Conservation (phyloP, 2,329 filamentous ascomycete species). For the Hypoxylon sp. region DNA sequence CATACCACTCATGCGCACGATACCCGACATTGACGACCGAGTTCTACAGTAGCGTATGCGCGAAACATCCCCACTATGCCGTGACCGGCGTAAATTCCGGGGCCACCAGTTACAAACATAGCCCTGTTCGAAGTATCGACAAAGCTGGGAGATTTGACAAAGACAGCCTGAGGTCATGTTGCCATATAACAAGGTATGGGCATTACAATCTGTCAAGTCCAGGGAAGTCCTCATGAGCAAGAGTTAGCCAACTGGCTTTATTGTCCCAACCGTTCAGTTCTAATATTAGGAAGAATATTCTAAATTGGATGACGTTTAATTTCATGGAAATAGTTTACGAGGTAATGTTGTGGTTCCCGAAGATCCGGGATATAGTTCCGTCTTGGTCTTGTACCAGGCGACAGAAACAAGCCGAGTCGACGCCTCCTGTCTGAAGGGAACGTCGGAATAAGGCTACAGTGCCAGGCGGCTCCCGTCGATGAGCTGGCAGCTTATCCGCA, state of each 20-base stretch:
- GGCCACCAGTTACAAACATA: constrained; percentile 24
- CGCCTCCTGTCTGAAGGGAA: constrained; percentile 22
- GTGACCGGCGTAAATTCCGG: constrained; percentile 28
- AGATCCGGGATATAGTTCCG: constrained; percentile 14
- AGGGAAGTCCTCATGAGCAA: constrained; percentile 5
- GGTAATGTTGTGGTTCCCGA: constrained; percentile 22
- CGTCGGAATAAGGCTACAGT: constrained; percentile 39
- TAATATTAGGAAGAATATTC: constrained; percentile 5
- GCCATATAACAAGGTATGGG: constrained; percentile 3
- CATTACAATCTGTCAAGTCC: background rate
- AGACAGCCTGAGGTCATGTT: constrained; percentile 12
- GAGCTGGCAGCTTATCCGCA: constrained; percentile 35
- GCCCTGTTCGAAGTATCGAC: constrained; percentile 23
- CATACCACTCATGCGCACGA: constrained; percentile 14
- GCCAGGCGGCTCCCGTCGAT: constrained; percentile 35
- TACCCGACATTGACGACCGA: constrained; percentile 27
- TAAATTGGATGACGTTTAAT: constrained; percentile 11
- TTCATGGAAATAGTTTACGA: constrained; percentile 10
- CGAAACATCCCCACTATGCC: constrained; percentile 16
- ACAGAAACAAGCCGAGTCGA: constrained; percentile 11
- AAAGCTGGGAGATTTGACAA: constrained; percentile 14
- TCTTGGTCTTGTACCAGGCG: constrained; percentile 25
- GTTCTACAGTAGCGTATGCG: constrained; percentile 33
- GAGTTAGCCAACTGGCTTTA: constrained; percentile 9
- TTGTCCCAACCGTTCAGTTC: background rate